Conservation (phyloP, 2,329 filamentous ascomycete genomes). For the Samsoniella hepiali region DNA sequence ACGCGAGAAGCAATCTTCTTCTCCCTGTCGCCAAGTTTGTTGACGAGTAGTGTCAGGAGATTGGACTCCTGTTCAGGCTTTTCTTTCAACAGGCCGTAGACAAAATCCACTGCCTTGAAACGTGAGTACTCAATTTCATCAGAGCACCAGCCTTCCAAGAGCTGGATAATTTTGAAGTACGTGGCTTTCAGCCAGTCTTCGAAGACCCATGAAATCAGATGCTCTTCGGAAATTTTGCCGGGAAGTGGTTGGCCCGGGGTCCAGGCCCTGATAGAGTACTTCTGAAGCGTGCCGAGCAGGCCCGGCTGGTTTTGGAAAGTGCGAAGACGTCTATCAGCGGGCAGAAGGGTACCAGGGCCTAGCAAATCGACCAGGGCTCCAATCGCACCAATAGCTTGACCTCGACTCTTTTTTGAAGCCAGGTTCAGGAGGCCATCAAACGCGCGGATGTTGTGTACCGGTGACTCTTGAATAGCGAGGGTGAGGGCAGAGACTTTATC, state of each 20-base stretch:
- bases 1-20: slow-evolving; percentile 93
- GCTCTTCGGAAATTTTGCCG: slow-evolving; percentile 66
- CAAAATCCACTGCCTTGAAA: slow-evolving; percentile 81
- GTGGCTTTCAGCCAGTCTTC: slow-evolving; percentile 94
- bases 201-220: slow-evolving; percentile 84
- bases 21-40: slow-evolving; percentile 93
- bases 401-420: slow-evolving; percentile 90
- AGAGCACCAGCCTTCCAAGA: slow-evolving; percentile 87
- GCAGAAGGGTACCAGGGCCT: slow-evolving; percentile 81
- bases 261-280: slow-evolving; percentile 59
- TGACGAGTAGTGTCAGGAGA: slow-evolving; percentile 82
- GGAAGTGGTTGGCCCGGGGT: slow-evolving; percentile 67
- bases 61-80: slow-evolving; percentile 98
- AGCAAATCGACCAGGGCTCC: slow-evolving; percentile 92
- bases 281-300: slow-evolving; percentile 68
- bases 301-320: slow-evolving; percentile 77
- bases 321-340: slow-evolving; percentile 74
- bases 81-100: slow-evolving; percentile 87
- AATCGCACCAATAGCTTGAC: slow-evolving; percentile 88
- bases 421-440: slow-evolving; percentile 79
- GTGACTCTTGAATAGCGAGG: slow-evolving; percentile 91
- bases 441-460: slow-evolving; percentile 85
- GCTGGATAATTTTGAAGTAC: slow-evolving; percentile 90
- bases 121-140: slow-evolving; percentile 95
- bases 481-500: slow-evolving; percentile 97